Conservation (phyloP, 164 flowering plant species). For the Berberis thunbergii region DNA sequence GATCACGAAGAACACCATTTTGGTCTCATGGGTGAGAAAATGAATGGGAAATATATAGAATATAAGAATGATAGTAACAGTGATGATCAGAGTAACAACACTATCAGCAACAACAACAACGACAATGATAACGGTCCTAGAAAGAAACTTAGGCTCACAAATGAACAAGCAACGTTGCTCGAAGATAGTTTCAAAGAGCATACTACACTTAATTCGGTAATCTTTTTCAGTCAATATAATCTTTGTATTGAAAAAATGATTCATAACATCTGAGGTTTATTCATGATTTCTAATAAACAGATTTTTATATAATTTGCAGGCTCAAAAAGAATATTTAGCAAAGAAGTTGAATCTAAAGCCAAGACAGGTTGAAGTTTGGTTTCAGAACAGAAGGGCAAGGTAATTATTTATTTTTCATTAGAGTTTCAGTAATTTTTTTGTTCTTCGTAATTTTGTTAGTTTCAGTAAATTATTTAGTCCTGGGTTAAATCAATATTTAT, state of each 20-base stretch:
- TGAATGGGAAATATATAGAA: constrained; percentile 7
- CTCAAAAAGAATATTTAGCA: constrained; percentile 30
- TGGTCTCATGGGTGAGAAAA: constrained; percentile 7
- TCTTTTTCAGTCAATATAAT: no score
- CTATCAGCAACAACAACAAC: not conserved
- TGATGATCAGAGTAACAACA: not conserved
- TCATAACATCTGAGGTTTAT: no score
- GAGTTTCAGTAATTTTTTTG: not conserved
- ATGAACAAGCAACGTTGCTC: constrained; percentile 30
- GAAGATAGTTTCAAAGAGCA: constrained; percentile 42
- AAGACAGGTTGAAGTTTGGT: constrained; percentile 54
- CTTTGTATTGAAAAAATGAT: no score
- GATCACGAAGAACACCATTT: constrained; percentile 5
- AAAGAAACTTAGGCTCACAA: constrained; percentile 37
- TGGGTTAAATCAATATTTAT: no score
- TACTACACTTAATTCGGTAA: constrained; percentile 43
- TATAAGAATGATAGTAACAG: not conserved
- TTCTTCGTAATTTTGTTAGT: not conserved
- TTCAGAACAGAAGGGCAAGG: constrained; percentile 55
- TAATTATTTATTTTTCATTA: not conserved
- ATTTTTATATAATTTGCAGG: constrained; percentile 12
- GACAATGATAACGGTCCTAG: constrained; percentile 1
- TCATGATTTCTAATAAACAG: no score
- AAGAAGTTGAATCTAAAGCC: constrained; percentile 23
- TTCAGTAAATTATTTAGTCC: no score